These are phyloP conservation scores for Sphaerulina musiva DNA, from an alignment of 2,329 filamentous ascomycete genomes.

Conservation along the genomic window DNA sequence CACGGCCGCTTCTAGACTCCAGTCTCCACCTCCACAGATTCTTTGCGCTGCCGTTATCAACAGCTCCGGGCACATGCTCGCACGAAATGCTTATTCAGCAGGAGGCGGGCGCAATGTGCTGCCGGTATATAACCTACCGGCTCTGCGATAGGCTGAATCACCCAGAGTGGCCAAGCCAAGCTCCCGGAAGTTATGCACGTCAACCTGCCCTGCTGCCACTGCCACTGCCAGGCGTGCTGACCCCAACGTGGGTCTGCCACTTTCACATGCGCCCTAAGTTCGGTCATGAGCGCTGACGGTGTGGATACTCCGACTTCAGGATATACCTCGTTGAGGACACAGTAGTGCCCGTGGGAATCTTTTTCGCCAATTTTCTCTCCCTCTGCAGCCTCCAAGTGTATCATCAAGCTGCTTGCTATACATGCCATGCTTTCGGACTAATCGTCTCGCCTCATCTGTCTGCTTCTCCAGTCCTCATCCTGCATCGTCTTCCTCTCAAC, in stretches of 20 bases:
- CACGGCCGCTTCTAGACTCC: no score
- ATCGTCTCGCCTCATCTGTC: neutral
- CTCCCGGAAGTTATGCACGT: slow-evolving; percentile 10
- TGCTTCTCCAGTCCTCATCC: neutral
- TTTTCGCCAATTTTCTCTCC: neutral
- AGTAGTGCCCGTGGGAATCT: neutral
- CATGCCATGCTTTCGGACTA: neutral
- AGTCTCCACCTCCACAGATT: neutral
- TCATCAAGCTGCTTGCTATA: neutral
- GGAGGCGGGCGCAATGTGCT: slow-evolving; percentile 7
- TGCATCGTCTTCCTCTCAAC: neutral
- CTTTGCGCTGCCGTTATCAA: slow-evolving; percentile 3
- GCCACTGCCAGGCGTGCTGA: neutral
- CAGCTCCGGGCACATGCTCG: neutral
- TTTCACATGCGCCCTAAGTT: slow-evolving; percentile 14
- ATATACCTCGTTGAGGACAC: neutral
- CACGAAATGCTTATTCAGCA: neutral
- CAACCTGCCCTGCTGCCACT: neutral
- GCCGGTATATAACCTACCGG: neutral
- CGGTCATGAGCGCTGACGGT: neutral
- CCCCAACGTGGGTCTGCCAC: slow-evolving; percentile 12
- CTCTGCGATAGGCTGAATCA: slow-evolving; percentile 4
- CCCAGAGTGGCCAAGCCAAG: slow-evolving; percentile 2
- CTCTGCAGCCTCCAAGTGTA: neutral
- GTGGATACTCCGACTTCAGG: neutral